Base-by-base conservation (phyloP, 495 filamentous ascomycete species). In the Tuber aestivum region DNA sequence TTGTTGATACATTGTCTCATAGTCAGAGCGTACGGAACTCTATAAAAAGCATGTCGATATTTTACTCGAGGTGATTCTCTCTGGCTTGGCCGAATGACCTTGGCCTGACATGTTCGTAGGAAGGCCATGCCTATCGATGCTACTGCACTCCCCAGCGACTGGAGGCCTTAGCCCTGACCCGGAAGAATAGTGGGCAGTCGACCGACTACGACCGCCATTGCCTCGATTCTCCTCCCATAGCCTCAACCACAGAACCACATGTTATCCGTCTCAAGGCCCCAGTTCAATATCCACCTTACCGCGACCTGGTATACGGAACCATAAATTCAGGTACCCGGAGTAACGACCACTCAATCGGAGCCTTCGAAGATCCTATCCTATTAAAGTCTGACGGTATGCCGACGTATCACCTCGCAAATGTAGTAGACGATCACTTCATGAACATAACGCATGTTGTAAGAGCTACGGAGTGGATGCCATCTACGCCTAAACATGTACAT, bases 341-440 rank as follows among this genome's bases (percentile, higher is more conserved):
- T 20, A 50, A 76, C n/a, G 81, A 85, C 68, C 84, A 87, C 32
- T 80, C 76, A 84, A 35, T 70, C 0, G 79, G 81, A 81, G 87
- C 77, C 4, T 92, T 88, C 72, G 91, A 92, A 74, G 92, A 94
- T 83, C 94, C 92, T 14, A 90, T 99, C 77, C 85, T 99, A 69
- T 83, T 97, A 41, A 99, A 98, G 84, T 90, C 90, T 12, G 95
- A 99, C 81, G 94, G 94, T 0, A 90, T 91, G 72, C 95, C 95
- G 1, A 98, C 95, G 14, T 99, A 99, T 82, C 95, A 98, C 83
- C 90, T 99, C 72, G 95, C 95, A 6, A 98, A 97, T 84, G 94
- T 99, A 38, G 91, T 99, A 35, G 95, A 99, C 83, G 95, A 99
- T 83, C 93, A 96, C 82, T 85, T 88, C 71, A 99, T 99, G 95